Evolutionary conservation across 2,329 filamentous ascomycete genomes (phyloP), one percentile per base, ranked within the genome.

Genomic region (Monilinia fructicola): DNA sequence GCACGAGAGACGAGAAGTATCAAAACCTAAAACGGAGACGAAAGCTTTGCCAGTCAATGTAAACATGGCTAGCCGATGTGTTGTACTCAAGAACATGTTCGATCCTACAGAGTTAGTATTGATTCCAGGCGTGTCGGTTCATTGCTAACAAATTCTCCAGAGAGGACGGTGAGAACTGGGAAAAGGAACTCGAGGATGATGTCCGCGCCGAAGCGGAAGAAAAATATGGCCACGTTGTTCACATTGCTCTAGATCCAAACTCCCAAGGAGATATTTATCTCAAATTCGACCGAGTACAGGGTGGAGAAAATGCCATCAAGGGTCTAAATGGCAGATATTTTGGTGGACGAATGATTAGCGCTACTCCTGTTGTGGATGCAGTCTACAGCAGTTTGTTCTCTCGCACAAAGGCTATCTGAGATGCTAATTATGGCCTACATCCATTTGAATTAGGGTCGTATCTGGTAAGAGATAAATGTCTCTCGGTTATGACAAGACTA

Each of bases 331-430:
- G 95, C 76, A 90, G 95, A 77, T 97, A 91, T 80, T 99, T 99
- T 80, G 95, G 92, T 77, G 92, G 92, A 75, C 87, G 89, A 76
- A 92, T 92, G 83, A 96, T 99, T 79, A 94, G 91, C 78, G 95
- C 94, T 74, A 90, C 93, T 71, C 95, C 93, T 78, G 92, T 99
- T 81, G 94, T 98, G 79, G 95, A 99, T 80, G 94, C 94, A 76
- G 92, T 99, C 81, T 99, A 98, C 87, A 95, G 92, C 87, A 96
- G 91, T 85, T 87, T 96, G 80, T 97, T 95, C 83, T 91, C 90
- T 79, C 89, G 91, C 78, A 91, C 90, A 74, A 90, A 90, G 80
- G 90, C 90, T 78, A 91, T 93, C 74, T 93, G 81, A 84, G 82
- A 73, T 74, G 73, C 75, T 76, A 76, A 76, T 75, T 63, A 68